Percentiles rank a stretch among this genome's conserved stretches.
These are phyloP conservation scores for Phoma sp. DNA, from an alignment of 2,329 filamentous ascomycete species.

Conservation along the genomic window DNA sequence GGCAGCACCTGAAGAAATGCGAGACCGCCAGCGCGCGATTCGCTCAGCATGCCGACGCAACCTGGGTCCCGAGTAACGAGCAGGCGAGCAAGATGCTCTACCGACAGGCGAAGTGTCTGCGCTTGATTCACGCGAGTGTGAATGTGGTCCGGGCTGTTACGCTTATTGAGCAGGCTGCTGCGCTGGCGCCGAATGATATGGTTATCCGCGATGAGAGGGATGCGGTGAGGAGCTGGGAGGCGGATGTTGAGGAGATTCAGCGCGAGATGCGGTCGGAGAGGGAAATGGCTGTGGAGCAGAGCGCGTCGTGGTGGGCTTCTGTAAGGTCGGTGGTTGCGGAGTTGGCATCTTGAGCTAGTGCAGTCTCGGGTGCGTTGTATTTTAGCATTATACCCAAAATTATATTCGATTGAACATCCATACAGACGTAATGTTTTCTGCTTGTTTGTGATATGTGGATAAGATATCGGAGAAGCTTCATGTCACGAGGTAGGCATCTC, in stretches of 20 bases:
- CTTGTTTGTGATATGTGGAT: too few species aligned
- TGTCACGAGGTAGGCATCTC: too few species aligned
- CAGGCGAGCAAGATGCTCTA: conserved; percentile 36
- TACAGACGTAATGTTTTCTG: too few species aligned
- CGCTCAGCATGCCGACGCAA: conserved; percentile 33
- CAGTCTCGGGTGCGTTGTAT: conserved; percentile 3
- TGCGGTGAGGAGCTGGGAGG: conserved; percentile 25
- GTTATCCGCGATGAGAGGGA: conserved; percentile 31
- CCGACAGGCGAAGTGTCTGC: conserved; percentile 30
- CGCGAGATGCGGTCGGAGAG: conserved; percentile 5
- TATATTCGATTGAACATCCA: too few species aligned
- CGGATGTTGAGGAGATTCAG: conserved; percentile 13
- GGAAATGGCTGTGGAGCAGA: neutral
- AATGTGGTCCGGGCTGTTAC: conserved; percentile 23
- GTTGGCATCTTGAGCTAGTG: conserved; percentile 18
- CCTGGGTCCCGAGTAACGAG: conserved; percentile 32
- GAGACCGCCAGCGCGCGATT: conserved; percentile 32
- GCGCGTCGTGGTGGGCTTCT: conserved; percentile 9
- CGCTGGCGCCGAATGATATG: conserved; percentile 28
- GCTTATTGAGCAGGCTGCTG: conserved; percentile 27
- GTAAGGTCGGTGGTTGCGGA: conserved; percentile 8
- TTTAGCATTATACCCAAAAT: conserved; percentile 12
- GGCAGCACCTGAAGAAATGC: conserved; percentile 31
- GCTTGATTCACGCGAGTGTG: conserved; percentile 21
- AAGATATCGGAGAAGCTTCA: too few species aligned